Conservation (phyloP, 2,329 filamentous ascomycete species). For the Xylariales sp. region DNA sequence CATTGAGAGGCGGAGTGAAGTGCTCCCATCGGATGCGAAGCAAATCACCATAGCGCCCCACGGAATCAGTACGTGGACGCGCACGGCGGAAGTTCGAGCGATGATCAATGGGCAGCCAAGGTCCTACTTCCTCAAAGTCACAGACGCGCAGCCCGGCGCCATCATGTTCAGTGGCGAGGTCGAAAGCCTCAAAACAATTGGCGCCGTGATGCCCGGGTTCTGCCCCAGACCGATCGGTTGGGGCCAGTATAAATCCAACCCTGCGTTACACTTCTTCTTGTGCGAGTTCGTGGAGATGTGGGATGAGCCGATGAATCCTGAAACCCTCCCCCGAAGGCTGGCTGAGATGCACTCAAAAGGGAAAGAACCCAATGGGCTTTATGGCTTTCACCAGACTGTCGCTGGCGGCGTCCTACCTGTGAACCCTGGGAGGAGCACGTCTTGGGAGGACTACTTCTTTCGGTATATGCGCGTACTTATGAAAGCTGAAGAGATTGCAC, state of each 20-base stretch:
- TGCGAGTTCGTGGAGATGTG: neutral
- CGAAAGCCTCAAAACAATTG: constrained; percentile 6
- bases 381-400: constrained; percentile 14
- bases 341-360: neutral
- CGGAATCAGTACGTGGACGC: constrained; percentile 7
- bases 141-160: constrained; percentile 1
- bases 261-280: constrained; percentile 6
- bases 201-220: constrained; percentile 4
- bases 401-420: constrained; percentile 17
- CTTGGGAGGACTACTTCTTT: constrained; percentile 18
- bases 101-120: constrained; percentile 1
- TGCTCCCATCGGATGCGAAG: constrained; percentile 26
- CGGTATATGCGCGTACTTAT: constrained; percentile 14
- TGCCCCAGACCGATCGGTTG: constrained; percentile 2
- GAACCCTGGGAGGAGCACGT: constrained; percentile 12
- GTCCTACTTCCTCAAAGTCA: constrained; percentile 10
- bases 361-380: constrained; percentile 3
- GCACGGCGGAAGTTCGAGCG: constrained; percentile 6
- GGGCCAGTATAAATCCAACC: constrained; percentile 2
- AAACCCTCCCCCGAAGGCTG: neutral
- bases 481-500: constrained; percentile 9
- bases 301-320: constrained; percentile 8
- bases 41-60: constrained; percentile 5
- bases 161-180: constrained; percentile 8
- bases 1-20: too few species aligned